Evolutionary conservation across 2,329 filamentous ascomycete genomes (phyloP), one percentile per base, ranked within the genome.

Genomic region (Cadophora malorum): DNA sequence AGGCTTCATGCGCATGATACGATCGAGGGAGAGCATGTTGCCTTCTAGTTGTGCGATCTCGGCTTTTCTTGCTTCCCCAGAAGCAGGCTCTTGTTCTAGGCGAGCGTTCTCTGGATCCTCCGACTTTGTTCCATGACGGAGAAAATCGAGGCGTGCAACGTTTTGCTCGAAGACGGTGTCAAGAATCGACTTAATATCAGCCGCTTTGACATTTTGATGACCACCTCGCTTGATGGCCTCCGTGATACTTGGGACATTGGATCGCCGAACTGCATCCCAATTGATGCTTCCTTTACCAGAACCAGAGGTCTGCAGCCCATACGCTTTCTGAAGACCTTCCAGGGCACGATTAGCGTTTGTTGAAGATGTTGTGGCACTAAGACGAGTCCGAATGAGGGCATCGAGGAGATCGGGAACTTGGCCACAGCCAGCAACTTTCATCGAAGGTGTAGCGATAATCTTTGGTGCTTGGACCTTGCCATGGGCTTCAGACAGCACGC

Each of bases 161-260:
- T 92, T 93, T 72, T 93, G 88, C 55, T 88, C 81, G 74, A 91
- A 88, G 0, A 94, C 90, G 78, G 89, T 87, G 63, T 93, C 86
- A 9, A 96, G 82, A 45, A 93, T 93, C 19, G 80, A 79, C 77
- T 94, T 93, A 75, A 96, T 92, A 71, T 90, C 83, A 63, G 85
- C 89, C 68, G 88, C 89, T 79, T 94, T 96, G 19, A 83, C 83
- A n/a, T 86, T 84, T 2, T 88, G 90, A 1, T 94, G 81, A 0
- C 93, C 93, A 10, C 91, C 92, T 8, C 81, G 79, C 72, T 88
- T 88, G 75, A 96, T 93, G 0, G 91, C 86, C 62, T 90, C 80
- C 56, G 86, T 86, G n/a, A 96, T 82, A 6, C 90, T 86, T 49
- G 85, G 81, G 4, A 86, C 76, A 0, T 86, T 78, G 1, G 89